phyloP scores from a whole-genome alignment of 2,329 filamentous ascomycete genomes.

The Pyrenophora seminiperda region DNA sequence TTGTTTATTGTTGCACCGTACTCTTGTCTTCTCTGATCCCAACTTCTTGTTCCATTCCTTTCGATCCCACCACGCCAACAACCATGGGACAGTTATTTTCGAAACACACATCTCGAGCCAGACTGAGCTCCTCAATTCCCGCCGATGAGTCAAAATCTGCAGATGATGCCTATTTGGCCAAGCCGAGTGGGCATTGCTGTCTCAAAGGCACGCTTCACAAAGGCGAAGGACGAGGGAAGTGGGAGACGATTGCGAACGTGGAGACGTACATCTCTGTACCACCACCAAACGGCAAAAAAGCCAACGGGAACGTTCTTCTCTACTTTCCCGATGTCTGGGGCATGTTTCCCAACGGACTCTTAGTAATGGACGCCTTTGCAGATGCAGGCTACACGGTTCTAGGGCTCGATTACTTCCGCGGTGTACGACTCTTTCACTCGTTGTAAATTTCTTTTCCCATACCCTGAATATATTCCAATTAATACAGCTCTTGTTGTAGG shows the following conservation, averaged over 20 bases:
- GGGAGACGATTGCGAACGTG: constrained; percentile 42
- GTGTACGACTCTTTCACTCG: constrained; percentile 37
- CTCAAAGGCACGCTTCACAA: constrained; percentile 49
- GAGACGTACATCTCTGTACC: constrained; percentile 52
- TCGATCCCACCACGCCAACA: background rate
- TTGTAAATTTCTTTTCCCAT: no score
- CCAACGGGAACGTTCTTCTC: constrained; percentile 52
- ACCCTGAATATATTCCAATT: background rate
- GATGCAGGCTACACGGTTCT: constrained; percentile 52
- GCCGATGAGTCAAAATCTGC: background rate
- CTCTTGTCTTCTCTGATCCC: background rate
- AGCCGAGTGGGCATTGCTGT: constrained; percentile 49
- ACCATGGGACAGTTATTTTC: background rate
- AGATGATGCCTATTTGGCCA: constrained; percentile 29
- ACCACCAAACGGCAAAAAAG: constrained; percentile 29
- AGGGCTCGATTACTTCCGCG: constrained; percentile 55
- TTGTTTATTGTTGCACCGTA: background rate
- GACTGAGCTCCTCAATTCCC: background rate
- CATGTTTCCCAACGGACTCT: constrained; percentile 51
- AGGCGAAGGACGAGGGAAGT: constrained; percentile 47
- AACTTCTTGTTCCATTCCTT: background rate
- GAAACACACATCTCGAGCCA: background rate
- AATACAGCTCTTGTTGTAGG: constrained; percentile 30
- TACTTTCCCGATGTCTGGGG: constrained; percentile 57
- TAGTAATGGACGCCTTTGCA: constrained; percentile 57